Conservation (phyloP, 306 rosid species). For the Dalbergia cochinchinensis region DNA sequence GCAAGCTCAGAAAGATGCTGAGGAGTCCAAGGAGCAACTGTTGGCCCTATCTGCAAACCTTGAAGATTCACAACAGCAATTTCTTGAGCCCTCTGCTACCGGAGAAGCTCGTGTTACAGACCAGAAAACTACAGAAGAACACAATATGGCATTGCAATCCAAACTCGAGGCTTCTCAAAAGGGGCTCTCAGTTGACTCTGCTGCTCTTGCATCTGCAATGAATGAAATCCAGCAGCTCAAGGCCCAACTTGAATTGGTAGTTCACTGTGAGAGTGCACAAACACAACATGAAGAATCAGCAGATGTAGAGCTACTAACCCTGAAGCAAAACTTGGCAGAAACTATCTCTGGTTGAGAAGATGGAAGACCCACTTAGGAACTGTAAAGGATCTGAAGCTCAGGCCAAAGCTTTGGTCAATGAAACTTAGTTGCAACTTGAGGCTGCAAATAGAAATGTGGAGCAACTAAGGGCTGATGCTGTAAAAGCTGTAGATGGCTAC, state of each 20-base stretch:
- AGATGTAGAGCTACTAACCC: slow-evolving; percentile 64
- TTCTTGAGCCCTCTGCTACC: slow-evolving; percentile 62
- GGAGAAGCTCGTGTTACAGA: slow-evolving; percentile 64
- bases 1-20: slow-evolving; percentile 77
- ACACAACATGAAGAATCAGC: slow-evolving; percentile 57
- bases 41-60: slow-evolving; percentile 67
- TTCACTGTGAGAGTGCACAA: slow-evolving; percentile 59
- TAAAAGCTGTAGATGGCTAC: slow-evolving; percentile 61
- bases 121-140: slow-evolving; percentile 60
- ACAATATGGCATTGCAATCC: slow-evolving; percentile 58
- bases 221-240: slow-evolving; percentile 78
- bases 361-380: slow-evolving; percentile 62
- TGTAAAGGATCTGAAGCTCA: slow-evolving; percentile 75
- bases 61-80: slow-evolving; percentile 69
- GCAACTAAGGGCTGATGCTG: slow-evolving; percentile 63
- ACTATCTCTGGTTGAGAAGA: slow-evolving; percentile 66
- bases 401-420: slow-evolving; percentile 61
- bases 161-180: slow-evolving; percentile 63
- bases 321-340: slow-evolving; percentile 73
- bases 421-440: slow-evolving; percentile 78
- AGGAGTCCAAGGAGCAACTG: slow-evolving; percentile 69
- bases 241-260: slow-evolving; percentile 69
- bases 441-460: slow-evolving; percentile 69
- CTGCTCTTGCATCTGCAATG: slow-evolving; percentile 67
- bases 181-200: slow-evolving; percentile 64